phyloP scores from a whole-genome alignment of 116 monocot species.

The Phalaenopsis hybrid region DNA sequence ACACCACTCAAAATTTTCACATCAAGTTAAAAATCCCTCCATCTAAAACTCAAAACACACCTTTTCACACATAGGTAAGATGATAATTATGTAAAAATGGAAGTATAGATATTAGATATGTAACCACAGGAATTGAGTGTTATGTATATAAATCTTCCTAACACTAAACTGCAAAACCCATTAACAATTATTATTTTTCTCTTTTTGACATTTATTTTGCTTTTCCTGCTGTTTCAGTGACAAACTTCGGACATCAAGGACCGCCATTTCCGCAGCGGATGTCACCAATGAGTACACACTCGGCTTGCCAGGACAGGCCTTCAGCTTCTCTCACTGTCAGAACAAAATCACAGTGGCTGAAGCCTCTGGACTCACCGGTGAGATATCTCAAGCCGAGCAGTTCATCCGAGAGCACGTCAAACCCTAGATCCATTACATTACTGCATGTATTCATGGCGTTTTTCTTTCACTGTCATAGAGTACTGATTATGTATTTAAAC shows the following conservation, averaged over 20 bases:
- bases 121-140: no score
- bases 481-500: no score
- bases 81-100: no score
- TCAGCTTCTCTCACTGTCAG: slow-evolving; percentile 65
- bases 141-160: no score
- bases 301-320: slow-evolving; percentile 55
- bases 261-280: slow-evolving; percentile 72
- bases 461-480: no score
- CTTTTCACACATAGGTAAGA: no score
- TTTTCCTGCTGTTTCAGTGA: slow-evolving; percentile 38
- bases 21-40: no score
- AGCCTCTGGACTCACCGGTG: slow-evolving; percentile 58
- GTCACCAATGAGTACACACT: slow-evolving; percentile 59
- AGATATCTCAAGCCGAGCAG: slow-evolving; percentile 63
- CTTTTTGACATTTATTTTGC: background rate
- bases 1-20: no score
- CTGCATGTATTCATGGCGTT: no score
- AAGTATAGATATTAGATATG: no score
- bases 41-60: no score
- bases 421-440: slow-evolving; percentile 11
- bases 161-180: no score
- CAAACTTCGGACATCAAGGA: slow-evolving; percentile 78
- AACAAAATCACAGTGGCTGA: slow-evolving; percentile 80
- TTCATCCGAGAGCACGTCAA: slow-evolving; percentile 81
- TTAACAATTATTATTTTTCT: background rate